These are phyloP conservation scores for Puccinellia tenuiflora DNA, from an alignment of 176 grass and related monocot species.

Conservation along the genomic window DNA sequence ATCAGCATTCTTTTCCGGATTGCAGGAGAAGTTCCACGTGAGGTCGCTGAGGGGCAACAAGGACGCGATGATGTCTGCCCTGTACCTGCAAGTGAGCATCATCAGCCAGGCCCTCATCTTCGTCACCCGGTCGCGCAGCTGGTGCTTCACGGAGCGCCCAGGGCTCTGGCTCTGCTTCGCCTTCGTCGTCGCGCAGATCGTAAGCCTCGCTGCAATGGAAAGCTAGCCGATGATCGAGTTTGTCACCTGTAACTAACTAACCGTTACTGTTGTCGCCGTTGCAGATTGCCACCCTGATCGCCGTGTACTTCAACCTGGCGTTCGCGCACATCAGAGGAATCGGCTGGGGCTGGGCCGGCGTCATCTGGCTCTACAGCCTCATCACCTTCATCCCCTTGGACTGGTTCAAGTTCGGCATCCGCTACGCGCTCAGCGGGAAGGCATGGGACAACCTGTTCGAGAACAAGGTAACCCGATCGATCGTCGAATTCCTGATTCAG, in stretches of 20 bases:
- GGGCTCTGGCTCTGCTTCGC: conserved; percentile 55
- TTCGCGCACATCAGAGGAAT: conserved; percentile 68
- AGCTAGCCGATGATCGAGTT: neutral
- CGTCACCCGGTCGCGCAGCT: conserved; percentile 74
- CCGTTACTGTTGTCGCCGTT: neutral
- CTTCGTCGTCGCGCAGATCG: conserved; percentile 82
- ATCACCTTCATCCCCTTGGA: conserved; percentile 83
- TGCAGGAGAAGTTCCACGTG: conserved; percentile 65
- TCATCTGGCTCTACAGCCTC: conserved; percentile 89
- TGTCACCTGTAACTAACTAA: neutral
- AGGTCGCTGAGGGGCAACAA: conserved; percentile 29
- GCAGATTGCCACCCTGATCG: conserved; percentile 63
- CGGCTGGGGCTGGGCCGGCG: conserved; percentile 91
- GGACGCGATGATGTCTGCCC: conserved; percentile 76
- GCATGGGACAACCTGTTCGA: conserved; percentile 89
- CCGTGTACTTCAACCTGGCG: conserved; percentile 52
- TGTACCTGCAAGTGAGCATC: conserved; percentile 98
- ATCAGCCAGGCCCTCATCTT: conserved; percentile 99
- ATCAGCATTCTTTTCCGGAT: neutral
- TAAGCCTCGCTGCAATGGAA: conserved; percentile 26
- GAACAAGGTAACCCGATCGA: conserved; percentile 49
- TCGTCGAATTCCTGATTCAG: too few relatives aligned
- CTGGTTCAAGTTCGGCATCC: conserved; percentile 74
- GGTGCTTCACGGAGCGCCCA: conserved; percentile 58
- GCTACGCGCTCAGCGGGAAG: conserved; percentile 78